Evolutionary conservation across 805 yeast genomes (phyloP).

Genomic region (Candida saitoana): DNA sequence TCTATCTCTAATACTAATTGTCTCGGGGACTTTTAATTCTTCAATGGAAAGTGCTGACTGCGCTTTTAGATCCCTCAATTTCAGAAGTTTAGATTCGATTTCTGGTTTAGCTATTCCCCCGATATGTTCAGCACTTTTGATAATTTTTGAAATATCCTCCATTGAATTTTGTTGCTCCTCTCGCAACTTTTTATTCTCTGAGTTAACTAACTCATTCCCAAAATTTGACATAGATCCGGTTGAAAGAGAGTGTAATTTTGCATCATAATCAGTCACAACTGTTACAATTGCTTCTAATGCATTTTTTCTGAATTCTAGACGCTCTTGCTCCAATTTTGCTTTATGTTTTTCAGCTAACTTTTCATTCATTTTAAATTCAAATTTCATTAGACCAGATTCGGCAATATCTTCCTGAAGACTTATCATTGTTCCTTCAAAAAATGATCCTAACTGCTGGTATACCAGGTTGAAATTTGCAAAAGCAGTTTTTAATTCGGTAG

Average conservation of each 20-base stretch:
- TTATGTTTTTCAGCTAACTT: conserved; percentile 1
- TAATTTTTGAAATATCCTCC: not conserved
- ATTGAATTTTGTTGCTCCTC: not conserved
- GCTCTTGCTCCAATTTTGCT: not conserved
- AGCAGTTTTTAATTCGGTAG: conserved; percentile 1
- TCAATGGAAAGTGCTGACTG: not conserved
- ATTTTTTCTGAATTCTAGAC: not conserved
- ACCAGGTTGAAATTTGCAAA: conserved; percentile 1
- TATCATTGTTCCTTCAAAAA: not conserved
- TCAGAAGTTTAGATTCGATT: not conserved
- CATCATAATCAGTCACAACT: not conserved
- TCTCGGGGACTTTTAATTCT: not conserved
- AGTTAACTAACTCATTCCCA: conserved; percentile 1
- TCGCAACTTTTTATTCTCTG: conserved; percentile 1
- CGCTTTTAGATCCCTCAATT: not conserved
- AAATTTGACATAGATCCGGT: not conserved
- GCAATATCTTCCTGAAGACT: not conserved
- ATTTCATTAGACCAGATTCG: not conserved
- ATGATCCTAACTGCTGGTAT: not conserved
- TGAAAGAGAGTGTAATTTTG: not conserved
- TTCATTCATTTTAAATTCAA: not conserved
- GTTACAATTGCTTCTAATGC: not conserved
- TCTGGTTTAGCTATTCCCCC: not conserved
- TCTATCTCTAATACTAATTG: not conserved
- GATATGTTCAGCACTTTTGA: not conserved